Percentiles rank a stretch among this genome's conserved stretches.
Conservation (phyloP, 805 yeast genomes). For the Dipodascus albidus region DNA sequence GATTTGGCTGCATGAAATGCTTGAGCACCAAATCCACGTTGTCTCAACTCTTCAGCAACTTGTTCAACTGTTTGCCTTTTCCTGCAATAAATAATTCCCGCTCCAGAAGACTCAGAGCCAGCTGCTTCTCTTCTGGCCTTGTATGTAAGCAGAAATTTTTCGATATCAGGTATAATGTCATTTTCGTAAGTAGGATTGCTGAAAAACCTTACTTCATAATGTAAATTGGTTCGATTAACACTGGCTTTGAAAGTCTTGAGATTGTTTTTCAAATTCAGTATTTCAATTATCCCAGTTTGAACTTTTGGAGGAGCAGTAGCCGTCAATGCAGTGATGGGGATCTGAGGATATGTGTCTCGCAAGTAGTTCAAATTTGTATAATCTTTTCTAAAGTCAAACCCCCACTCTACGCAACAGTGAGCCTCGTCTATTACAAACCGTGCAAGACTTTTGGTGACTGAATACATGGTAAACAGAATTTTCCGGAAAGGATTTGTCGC, state of each 20-base stretch:
- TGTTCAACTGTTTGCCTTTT: conserved; percentile 80
- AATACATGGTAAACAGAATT: conserved; percentile 40
- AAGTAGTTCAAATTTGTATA: conserved; percentile 69
- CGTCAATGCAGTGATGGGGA: conserved; percentile 89
- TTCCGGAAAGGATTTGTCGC: conserved; percentile 51
- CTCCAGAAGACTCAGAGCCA: conserved; percentile 17
- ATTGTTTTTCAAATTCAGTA: conserved; percentile 49
- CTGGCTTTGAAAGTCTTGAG: conserved; percentile 65
- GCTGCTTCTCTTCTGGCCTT: conserved; percentile 7
- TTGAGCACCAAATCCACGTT: conserved; percentile 51
- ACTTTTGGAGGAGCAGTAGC: conserved; percentile 68
- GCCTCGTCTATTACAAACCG: conserved; percentile 92
- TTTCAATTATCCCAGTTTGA: conserved; percentile 48
- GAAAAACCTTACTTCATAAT: conserved; percentile 46
- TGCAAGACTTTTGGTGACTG: conserved; percentile 48
- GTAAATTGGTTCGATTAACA: conserved; percentile 77
- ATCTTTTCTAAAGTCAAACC: conserved; percentile 93
- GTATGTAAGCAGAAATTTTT: conserved; percentile 15
- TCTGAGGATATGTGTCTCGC: conserved; percentile 57
- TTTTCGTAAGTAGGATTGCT: conserved; percentile 11
- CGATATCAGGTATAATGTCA: conserved; percentile 13
- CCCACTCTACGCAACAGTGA: conserved; percentile 97
- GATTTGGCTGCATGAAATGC: conserved; percentile 90
- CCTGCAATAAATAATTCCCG: conserved; percentile 87
- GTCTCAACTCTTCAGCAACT: conserved; percentile 47